Evolutionary conservation across 2,329 filamentous ascomycete species (phyloP).

Genomic region (Ascomycota sp.): DNA sequence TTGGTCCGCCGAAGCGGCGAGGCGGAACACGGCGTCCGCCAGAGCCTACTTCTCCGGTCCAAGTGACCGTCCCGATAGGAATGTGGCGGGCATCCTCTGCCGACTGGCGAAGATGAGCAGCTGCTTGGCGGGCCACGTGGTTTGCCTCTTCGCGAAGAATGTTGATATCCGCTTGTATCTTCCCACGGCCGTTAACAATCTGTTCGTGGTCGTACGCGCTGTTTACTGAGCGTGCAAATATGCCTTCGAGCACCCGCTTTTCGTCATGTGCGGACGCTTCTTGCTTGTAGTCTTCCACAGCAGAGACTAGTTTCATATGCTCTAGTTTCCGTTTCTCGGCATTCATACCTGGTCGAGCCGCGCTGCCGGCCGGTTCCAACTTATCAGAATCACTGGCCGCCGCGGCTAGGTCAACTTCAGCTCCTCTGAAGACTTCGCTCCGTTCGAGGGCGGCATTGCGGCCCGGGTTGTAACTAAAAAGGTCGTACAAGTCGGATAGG

Average conservation of each 20-base stretch:
- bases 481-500: slow-evolving; percentile 69
- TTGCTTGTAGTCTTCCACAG: slow-evolving; percentile 38
- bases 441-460: slow-evolving; percentile 46
- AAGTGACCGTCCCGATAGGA: slow-evolving; percentile 71
- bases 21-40: slow-evolving; percentile 44
- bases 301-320: slow-evolving; percentile 36
- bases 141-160: slow-evolving; percentile 68
- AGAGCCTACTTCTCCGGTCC: slow-evolving; percentile 70
- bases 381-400: slow-evolving; percentile 1
- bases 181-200: slow-evolving; percentile 57
- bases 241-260: slow-evolving; percentile 63
- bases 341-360: slow-evolving; percentile 3
- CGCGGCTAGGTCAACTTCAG: slow-evolving; percentile 33
- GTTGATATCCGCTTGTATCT: slow-evolving; percentile 48
- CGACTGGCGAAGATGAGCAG: slow-evolving; percentile 49
- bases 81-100: slow-evolving; percentile 48
- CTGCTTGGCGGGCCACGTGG: slow-evolving; percentile 55
- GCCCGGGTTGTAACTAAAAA: slow-evolving; percentile 48
- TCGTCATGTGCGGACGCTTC: slow-evolving; percentile 33
- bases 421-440: slow-evolving; percentile 67
- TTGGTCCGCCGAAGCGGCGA: slow-evolving; percentile 27
- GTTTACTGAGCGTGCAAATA: slow-evolving; percentile 73
- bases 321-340: slow-evolving; percentile 22
- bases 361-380: slow-evolving; percentile 1
- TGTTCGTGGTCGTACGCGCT: slow-evolving; percentile 85